Conservation (phyloP, 2,329 filamentous ascomycete species). For the Fusarium equiseti region DNA sequence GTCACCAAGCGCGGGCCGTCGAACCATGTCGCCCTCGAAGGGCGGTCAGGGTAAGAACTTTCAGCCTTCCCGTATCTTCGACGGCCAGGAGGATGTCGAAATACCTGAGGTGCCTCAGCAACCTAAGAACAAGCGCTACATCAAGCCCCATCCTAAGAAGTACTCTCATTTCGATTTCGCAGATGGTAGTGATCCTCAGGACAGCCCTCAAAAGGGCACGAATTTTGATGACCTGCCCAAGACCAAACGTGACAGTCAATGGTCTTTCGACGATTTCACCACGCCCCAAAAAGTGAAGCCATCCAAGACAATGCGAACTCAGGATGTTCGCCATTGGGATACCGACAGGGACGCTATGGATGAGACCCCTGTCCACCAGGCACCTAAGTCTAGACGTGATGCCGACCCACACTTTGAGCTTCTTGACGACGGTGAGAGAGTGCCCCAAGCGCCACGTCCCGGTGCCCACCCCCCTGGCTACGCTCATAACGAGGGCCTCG, state of each 20-base stretch:
- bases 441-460: conserved; percentile 60
- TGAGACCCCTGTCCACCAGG: conserved; percentile 69
- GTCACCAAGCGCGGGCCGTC: conserved; percentile 60
- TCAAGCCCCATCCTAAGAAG: conserved; percentile 79
- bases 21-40: conserved; percentile 64
- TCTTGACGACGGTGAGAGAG: conserved; percentile 76
- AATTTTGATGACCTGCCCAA: conserved; percentile 59
- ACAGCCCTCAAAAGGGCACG: conserved; percentile 58
- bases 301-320: conserved; percentile 69
- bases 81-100: conserved; percentile 61
- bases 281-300: conserved; percentile 81
- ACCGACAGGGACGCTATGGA: conserved; percentile 69
- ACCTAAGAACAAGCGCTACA: conserved; percentile 58
- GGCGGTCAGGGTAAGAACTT: conserved; percentile 71
- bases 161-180: conserved; percentile 89
- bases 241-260: conserved; percentile 78
- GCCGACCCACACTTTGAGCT: conserved; percentile 88
- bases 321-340: conserved; percentile 84
- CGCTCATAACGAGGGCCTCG: conserved; percentile 74
- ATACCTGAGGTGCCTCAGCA: conserved; percentile 59
- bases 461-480: conserved; percentile 63
- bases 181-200: conserved; percentile 69
- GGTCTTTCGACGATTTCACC: conserved; percentile 89
- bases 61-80: conserved; percentile 73
- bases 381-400: conserved; percentile 79